Evolutionary conservation across 495 filamentous ascomycete genomes (phyloP), one percentile per base, ranked within the genome.

Genomic region (Achaetomiella virescens): DNA sequence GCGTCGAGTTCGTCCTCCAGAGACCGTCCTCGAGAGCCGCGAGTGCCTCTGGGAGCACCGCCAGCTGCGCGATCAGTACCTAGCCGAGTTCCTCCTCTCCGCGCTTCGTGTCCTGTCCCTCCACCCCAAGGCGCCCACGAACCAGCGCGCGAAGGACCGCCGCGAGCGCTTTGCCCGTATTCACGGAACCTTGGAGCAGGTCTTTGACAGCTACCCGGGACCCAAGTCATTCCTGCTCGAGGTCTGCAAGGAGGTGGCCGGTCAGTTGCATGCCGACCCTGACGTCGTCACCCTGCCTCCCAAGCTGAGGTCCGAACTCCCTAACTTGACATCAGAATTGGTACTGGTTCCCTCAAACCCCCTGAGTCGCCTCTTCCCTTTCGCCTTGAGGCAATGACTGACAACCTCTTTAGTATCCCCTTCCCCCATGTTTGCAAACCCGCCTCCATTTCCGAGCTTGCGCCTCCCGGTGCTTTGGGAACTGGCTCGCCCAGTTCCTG

Each of bases 1-100:
- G 64, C 11, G 58, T 73, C 2, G 69, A 73, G 52, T 66, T 72
- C 50, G 59, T 69, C 12, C 60, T 71, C 14, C 67, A 72, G 58
- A 52, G 59, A n/a, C n/a, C 22, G 52, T 71, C 20, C 38, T 55
- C 29, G 70, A 73, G 25, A 60, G 62, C 18, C 64, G 68, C 25
- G 68, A 73, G 18, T 63, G 48, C 35, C 52, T 73, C 24, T 71
- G 64, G 62, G 68, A 70, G 21, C 52, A 61, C 14, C 41, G 48
- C 12, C 24, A 57, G 12, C 52, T 72, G n/a, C 60, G 66, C 35
- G 68, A 70, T 46, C 63, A 61, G 45, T 70, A 71, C 48, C 49
- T 73, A 36, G 63, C 68, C 51, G 65, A 69, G 41, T 63, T 68
- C 15, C 61, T 73, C 15, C 55, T 71, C 38, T 66, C 64, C n/a